A percentile compares a stretch with the other conserved stretches of the same genome.
phyloP scores from a whole-genome alignment of 495 filamentous ascomycete species.

The Penicillium bialowiezense region DNA sequence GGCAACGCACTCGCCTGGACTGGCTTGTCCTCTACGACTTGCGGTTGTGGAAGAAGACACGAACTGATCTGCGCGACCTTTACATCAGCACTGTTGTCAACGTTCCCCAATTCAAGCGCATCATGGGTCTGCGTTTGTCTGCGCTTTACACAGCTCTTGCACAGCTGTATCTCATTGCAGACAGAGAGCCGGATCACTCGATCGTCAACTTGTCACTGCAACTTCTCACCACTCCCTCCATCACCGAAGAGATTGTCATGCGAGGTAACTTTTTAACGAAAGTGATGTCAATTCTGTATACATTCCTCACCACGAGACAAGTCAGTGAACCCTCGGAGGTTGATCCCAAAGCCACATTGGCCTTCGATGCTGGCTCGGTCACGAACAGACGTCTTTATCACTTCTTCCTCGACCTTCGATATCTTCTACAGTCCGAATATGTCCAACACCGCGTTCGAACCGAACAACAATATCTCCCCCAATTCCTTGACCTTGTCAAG shows the following conservation, averaged over 20 bases:
- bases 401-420: conserved; percentile 90
- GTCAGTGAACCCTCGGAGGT: conserved; percentile 91
- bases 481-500: conserved; percentile 94
- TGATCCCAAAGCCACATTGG: conserved; percentile 75
- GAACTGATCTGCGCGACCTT: conserved; percentile 84
- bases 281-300: conserved; percentile 93
- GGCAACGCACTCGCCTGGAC: conserved; percentile 84
- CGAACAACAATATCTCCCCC: conserved; percentile 82
- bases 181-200: conserved; percentile 94
- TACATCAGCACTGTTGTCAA: conserved; percentile 96
- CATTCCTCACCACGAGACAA: conserved; percentile 91
- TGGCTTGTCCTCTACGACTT: conserved; percentile 97
- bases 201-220: conserved; percentile 97
- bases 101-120: conserved; percentile 93
- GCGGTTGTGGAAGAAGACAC: conserved; percentile 91
- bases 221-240: conserved; percentile 94
- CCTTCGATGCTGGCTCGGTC: conserved; percentile 88
- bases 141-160: conserved; percentile 90
- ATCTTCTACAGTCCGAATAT: conserved; percentile 81
- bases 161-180: conserved; percentile 93
- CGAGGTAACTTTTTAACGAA: conserved; percentile 96
- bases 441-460: conserved; percentile 78
- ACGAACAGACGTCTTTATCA: conserved; percentile 95
- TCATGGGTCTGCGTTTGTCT: conserved; percentile 87
- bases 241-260: conserved; percentile 89